Percentiles rank a stretch among this genome's conserved stretches.
phyloP scores from a whole-genome alignment of 331 rosid species.

The Malus hybrid region DNA sequence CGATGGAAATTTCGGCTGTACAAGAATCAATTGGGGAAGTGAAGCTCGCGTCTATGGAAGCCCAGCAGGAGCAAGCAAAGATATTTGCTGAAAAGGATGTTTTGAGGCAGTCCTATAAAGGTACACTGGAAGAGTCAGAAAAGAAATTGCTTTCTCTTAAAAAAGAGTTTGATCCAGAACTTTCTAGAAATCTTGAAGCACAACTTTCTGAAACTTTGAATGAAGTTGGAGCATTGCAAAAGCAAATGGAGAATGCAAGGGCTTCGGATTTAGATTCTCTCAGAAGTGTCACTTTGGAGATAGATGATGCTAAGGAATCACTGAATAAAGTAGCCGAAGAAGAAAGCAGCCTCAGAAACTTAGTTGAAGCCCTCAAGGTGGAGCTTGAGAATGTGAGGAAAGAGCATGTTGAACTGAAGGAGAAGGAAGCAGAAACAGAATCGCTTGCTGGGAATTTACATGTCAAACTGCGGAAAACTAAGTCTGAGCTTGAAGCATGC shows the following conservation, averaged over 20 bases:
- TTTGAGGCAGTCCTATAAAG: slow-evolving; percentile 62
- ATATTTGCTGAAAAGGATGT: slow-evolving; percentile 66
- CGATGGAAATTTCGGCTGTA: slow-evolving; percentile 58
- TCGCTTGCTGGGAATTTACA: slow-evolving; percentile 79
- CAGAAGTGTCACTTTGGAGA: slow-evolving; percentile 68
- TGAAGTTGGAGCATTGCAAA: slow-evolving; percentile 60
- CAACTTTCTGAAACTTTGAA: slow-evolving; percentile 49
- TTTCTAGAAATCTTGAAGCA: slow-evolving; percentile 55
- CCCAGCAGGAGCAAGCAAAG: slow-evolving; percentile 63
- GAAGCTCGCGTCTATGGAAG: slow-evolving; percentile 54
- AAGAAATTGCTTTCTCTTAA: slow-evolving; percentile 50
- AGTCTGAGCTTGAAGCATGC: slow-evolving; percentile 77
- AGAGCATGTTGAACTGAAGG: slow-evolving; percentile 78
- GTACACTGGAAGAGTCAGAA: slow-evolving; percentile 54
- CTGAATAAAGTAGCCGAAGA: slow-evolving; percentile 84
- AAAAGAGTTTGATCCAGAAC: slow-evolving; percentile 62
- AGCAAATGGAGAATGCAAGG: slow-evolving; percentile 71
- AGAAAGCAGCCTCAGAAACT: slow-evolving; percentile 69
- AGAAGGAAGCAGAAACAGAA: slow-evolving; percentile 85
- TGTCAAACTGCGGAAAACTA: slow-evolving; percentile 64
- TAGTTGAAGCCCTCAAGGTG: slow-evolving; percentile 72
- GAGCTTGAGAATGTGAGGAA: slow-evolving; percentile 81
- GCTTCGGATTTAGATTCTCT: slow-evolving; percentile 62
- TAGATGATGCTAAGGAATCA: slow-evolving; percentile 85
- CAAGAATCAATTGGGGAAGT: slow-evolving; percentile 67